Percentiles rank a stretch among this genome's conserved stretches.
Conservation (phyloP, 441 rosid species). For the Erodium trifolium region DNA sequence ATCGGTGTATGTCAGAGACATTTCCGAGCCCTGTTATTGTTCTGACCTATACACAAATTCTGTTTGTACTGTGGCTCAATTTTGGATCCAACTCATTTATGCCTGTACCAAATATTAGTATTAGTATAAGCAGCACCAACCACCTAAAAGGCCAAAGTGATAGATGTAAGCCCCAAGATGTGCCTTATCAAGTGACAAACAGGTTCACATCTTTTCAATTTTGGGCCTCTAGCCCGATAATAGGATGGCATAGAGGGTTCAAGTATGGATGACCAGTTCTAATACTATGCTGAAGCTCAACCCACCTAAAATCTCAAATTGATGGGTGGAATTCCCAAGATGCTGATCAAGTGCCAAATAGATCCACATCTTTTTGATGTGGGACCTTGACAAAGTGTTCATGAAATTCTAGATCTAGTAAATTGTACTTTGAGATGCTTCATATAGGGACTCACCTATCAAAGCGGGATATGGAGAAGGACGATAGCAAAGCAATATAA, state of each 20-base stretch:
- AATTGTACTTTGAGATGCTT: background rate
- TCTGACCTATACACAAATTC: background rate
- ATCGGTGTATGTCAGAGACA: background rate
- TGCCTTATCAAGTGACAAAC: too few relatives aligned
- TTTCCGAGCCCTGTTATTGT: background rate
- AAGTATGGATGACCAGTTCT: too few relatives aligned
- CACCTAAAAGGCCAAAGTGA: too few relatives aligned
- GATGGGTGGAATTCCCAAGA: too few relatives aligned
- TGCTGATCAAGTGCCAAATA: too few relatives aligned
- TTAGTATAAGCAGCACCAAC: background rate
- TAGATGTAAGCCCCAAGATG: too few relatives aligned
- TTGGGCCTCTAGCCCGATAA: too few relatives aligned
- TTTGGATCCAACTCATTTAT: background rate
- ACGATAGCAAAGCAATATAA: slow-evolving; percentile 50
- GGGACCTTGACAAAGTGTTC: background rate
- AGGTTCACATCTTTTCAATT: too few relatives aligned
- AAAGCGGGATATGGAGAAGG: slow-evolving; percentile 72
- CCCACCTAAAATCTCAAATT: too few relatives aligned
- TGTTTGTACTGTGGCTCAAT: background rate
- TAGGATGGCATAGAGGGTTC: too few relatives aligned
- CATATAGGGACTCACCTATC: background rate
- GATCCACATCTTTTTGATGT: too few relatives aligned
- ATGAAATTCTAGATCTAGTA: background rate
- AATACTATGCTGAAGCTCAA: too few relatives aligned
- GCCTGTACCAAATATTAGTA: background rate